Percentiles rank a stretch among this genome's conserved stretches.
Conservation (phyloP, 208 protist species). For the Strigomonas galati region DNA sequence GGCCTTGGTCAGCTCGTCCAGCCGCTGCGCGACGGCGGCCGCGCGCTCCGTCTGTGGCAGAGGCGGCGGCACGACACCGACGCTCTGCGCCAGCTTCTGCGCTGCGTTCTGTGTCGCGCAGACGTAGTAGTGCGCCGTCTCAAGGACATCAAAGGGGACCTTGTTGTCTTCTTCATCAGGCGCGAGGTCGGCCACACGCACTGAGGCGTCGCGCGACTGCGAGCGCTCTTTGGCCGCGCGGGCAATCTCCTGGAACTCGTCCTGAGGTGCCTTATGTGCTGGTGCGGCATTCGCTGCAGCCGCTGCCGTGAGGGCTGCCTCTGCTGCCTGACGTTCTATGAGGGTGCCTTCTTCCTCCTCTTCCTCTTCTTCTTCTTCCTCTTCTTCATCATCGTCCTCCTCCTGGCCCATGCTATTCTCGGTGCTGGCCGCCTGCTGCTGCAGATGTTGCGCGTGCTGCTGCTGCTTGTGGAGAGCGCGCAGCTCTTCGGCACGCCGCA, state of each 20-base stretch:
- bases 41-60: conserved; percentile 46
- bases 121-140: conserved; percentile 34
- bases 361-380: neutral
- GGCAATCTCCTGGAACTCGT: conserved; percentile 7
- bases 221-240: conserved; percentile 1
- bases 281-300: neutral
- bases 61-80: conserved; percentile 21
- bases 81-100: conserved; percentile 13
- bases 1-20: conserved; percentile 31
- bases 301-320: too few relatives aligned
- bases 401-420: neutral
- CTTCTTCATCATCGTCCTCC: neutral
- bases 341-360: neutral
- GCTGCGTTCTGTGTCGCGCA: conserved; percentile 16
- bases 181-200: neutral
- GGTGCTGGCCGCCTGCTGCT: neutral
- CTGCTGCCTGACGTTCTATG: too few relatives aligned
- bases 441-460: conserved; percentile 7
- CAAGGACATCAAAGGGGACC: conserved; percentile 28
- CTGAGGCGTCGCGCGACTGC: neutral
- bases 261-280: neutral
- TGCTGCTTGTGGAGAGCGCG: conserved; percentile 3
- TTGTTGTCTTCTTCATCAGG: neutral
- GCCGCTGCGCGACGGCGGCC: conserved; percentile 24
- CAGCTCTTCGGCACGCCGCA: conserved; percentile 8